phyloP scores from a whole-genome alignment of 495 filamentous ascomycete genomes.

The Astrothelium macrocarpum region DNA sequence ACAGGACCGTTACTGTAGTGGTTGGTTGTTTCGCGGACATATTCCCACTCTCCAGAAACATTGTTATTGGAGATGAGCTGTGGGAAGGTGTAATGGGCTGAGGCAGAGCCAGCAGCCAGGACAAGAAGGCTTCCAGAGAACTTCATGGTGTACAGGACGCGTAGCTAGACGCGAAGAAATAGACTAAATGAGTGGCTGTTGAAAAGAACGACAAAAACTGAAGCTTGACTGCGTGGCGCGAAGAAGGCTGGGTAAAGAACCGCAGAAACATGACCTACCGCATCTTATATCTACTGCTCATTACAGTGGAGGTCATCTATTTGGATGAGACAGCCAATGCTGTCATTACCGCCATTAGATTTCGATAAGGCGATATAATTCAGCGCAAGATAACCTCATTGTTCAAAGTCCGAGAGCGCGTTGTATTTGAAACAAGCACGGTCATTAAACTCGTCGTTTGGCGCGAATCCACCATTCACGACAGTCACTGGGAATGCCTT shows the following conservation, averaged over 20 bases:
- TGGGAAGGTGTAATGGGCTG: constrained; percentile 19
- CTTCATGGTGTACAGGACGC: constrained; percentile 13
- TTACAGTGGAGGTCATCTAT: neutral
- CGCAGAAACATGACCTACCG: neutral
- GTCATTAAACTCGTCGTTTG: neutral
- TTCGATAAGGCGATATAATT: neutral
- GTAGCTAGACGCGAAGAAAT: neutral
- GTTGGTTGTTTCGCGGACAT: constrained; percentile 44
- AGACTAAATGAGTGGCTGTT: neutral
- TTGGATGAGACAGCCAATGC: neutral
- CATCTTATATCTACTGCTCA: neutral
- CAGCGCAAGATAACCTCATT: neutral
- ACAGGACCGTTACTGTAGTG: constrained; percentile 45
- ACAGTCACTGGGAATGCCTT: neutral
- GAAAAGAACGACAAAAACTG: neutral
- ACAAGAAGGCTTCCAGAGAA: constrained; percentile 13
- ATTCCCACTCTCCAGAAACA: constrained; percentile 34
- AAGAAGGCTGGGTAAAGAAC: neutral
- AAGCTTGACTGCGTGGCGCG: neutral
- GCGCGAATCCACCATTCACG: neutral
- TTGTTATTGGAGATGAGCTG: constrained; percentile 11
- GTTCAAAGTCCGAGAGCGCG: neutral
- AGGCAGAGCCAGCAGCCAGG: constrained; percentile 7
- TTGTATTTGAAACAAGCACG: constrained; percentile 1
- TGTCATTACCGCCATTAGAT: neutral